A percentile compares a stretch with the other conserved stretches of the same genome.
These are phyloP conservation scores for Aspergillus conjunctus DNA, from an alignment of 495 filamentous ascomycete species.

Conservation along the genomic window DNA sequence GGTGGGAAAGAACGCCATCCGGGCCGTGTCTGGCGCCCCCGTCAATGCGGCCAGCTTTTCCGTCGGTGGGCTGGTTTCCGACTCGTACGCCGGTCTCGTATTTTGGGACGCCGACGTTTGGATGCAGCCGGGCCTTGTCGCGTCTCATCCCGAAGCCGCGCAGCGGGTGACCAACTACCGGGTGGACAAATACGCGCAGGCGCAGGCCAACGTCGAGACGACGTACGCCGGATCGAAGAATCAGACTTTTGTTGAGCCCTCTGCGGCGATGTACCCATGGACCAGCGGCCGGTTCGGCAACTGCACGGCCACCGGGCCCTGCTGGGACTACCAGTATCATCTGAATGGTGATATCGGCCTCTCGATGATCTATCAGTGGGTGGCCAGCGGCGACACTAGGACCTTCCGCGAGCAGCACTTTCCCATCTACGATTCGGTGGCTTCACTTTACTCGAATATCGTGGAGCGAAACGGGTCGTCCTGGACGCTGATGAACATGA, in stretches of 20 bases:
- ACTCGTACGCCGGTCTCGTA: conserved; percentile 62
- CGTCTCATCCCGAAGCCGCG: conserved; percentile 58
- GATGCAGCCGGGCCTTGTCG: conserved; percentile 66
- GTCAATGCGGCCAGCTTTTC: conserved; percentile 60
- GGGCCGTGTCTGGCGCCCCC: conserved; percentile 36
- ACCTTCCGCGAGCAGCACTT: conserved; percentile 55
- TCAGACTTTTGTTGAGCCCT: conserved; percentile 49
- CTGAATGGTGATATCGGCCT: conserved; percentile 75
- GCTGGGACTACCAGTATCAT: conserved; percentile 62
- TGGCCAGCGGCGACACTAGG: conserved; percentile 59
- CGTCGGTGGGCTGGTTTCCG: conserved; percentile 62
- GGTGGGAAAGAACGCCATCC: conserved; percentile 54
- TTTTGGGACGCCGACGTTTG: conserved; percentile 71
- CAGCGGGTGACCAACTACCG: conserved; percentile 63
- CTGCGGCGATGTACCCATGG: conserved; percentile 63
- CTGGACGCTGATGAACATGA: conserved; percentile 67
- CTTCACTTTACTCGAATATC: conserved; percentile 58
- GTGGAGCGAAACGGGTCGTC: conserved; percentile 55
- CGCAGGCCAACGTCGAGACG: conserved; percentile 52
- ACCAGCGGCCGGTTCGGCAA: conserved; percentile 66
- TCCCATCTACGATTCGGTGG: conserved; percentile 61
- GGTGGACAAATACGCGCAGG: conserved; percentile 53
- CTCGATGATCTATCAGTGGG: conserved; percentile 60
- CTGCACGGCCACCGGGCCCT: conserved; percentile 66
- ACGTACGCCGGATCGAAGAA: conserved; percentile 53